Base-by-base conservation (phyloP, 768 basidiomycete genomes). In the Cytidiella melzeri region DNA sequence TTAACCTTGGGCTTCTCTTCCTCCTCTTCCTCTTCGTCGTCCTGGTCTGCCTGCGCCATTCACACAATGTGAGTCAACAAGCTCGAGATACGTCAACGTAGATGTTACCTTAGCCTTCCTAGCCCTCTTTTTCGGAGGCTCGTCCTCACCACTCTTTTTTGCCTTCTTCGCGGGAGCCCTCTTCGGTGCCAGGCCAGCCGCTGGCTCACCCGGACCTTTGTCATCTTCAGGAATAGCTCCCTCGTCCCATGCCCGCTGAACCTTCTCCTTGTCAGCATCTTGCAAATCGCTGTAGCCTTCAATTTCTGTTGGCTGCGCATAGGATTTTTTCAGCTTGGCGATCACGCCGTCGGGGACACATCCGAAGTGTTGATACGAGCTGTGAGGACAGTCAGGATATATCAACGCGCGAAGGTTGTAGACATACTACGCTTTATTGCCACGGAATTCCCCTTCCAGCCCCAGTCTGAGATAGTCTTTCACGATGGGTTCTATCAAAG, bases 1-100 rank as follows among this genome's bases (percentile, higher is more conserved):
- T 75, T 76, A 68, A 77, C 79, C 64, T 76, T 76, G 11, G 80
- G 76, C 48, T 77, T 76, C 45, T 74, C 76, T 9, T 73, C 76
- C 28, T 60, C 59, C 25, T 61, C 68, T 41, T 69, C 68, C 30
- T 68, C 67, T 24, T 63, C 69, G 21, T 62, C 62, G 41, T 57
- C 57, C 1, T 59, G 57, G 21, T 51, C 55, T 37, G 60, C 54
- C 52, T 59, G 25, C 48, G 47, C 36, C 51, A 50, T 43, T 38
- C 11, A 27, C 43, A 5, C 9, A 24, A 26, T 11, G n/a, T 28
- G 34, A 6, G 23, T 30, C 25, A 48, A 19, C 5, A 40, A n/a
- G 41, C 15, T 3, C 45, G 3, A 11, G 25, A 18, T 26, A n/a
- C 21, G 5, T 13, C 18, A 11, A 12, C 27, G 51, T 21, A 20